Base-by-base conservation (phyloP, 1,284 basidiomycete genomes). In the Psilocybe mexicana region DNA sequence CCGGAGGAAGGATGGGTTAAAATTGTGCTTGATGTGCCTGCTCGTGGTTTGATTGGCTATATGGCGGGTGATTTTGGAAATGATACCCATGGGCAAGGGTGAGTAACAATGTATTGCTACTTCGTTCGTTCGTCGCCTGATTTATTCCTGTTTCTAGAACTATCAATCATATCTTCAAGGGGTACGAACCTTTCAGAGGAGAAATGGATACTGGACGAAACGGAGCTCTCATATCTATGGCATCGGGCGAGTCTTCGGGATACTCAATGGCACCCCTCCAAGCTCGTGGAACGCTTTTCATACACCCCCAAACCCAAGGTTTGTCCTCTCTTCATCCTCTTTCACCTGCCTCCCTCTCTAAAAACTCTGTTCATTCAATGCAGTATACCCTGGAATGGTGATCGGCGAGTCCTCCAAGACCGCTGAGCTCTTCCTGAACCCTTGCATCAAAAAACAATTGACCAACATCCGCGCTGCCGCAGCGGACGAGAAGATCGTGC, bases 41-140 rank as follows among this genome's bases (percentile, higher is more conserved):
- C 77, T 3, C 62, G 78, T 24, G 77, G 78, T 0, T 65, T 80
- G 36, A 79, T 80, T 67, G 78, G 78, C 2, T 80, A 79, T 57
- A 76, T 80, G 74, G 75, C 79, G 43, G 78, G 77, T 30, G 79
- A 80, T 62, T 79, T 80, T 57, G 76, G 76, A 63, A 79, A 79
- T 48, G 77, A 80, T 61, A 77, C 79, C 44, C 78, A 79, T 65
- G 78, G 77, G 18, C 73, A 79, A 65, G 78, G 79, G 76, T 76
- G 40, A 12, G 71, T 60, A 30, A 8, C 23, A 52, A 11, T 45
- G 23, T 26, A 23, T 23, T 47, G 14, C 30, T 33, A 6, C 6
- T 46, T 45, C 38, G 74, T 74, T 23, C 42, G 6, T 30, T 18
- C 14, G 10, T 8, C 35, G 11, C 28, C 23, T 43, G 7, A 28